These are phyloP conservation scores for Nicotiana obtusifolia DNA, from an alignment of 257 asterid species.

Conservation along the genomic window DNA sequence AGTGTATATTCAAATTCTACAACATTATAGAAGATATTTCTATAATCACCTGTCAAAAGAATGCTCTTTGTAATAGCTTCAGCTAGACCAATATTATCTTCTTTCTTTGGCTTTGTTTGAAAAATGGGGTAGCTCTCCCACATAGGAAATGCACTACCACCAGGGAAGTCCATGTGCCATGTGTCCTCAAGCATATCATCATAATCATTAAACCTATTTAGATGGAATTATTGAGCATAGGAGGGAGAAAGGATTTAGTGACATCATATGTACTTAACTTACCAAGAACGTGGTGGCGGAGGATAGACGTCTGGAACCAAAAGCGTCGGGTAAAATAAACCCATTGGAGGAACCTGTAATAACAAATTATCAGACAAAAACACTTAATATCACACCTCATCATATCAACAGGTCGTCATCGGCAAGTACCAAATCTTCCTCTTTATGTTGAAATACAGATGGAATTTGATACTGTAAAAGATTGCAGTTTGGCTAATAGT, in stretches of 20 bases:
- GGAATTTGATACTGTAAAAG: neutral
- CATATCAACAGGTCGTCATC: neutral
- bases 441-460: neutral
- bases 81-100: constrained; percentile 83
- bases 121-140: constrained; percentile 83
- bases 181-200: constrained; percentile 97
- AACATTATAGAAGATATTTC: constrained; percentile 3
- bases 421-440: neutral
- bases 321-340: constrained; percentile 85
- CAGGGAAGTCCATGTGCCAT: constrained; percentile 64
- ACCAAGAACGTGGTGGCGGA: constrained; percentile 89
- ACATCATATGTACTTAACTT: constrained; percentile 18
- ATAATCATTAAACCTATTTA: constrained; percentile 76
- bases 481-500: neutral
- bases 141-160: constrained; percentile 64
- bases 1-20: constrained; percentile 11
- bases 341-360: constrained; percentile 96
- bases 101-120: constrained; percentile 68
- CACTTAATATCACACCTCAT: neutral
- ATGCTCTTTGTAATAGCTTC: constrained; percentile 96
- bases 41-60: constrained; percentile 62
- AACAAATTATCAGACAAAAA: constrained; percentile 17
- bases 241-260: constrained; percentile 9
- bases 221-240: constrained; percentile 6
- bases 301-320: constrained; percentile 94